Conservation (phyloP, 345 rosid genomes). For the Populus ilicifolia region DNA sequence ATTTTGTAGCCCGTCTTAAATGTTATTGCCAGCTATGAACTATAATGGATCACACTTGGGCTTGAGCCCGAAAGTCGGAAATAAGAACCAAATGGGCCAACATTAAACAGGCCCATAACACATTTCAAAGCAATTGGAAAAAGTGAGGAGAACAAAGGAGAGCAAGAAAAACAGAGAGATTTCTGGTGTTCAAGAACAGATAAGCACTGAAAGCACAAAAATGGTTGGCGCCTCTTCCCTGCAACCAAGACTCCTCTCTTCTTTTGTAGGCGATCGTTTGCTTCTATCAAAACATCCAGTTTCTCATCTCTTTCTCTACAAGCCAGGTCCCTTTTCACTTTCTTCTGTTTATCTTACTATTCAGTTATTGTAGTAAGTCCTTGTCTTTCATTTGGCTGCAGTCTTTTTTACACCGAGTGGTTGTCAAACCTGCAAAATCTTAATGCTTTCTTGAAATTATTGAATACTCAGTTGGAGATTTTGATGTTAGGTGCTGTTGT, state of each 20-base stretch:
- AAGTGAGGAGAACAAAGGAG: no score
- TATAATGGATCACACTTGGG: no score
- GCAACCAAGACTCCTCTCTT: conserved; percentile 61
- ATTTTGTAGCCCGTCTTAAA: no score
- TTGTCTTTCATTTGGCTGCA: no score
- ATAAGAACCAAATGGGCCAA: no score
- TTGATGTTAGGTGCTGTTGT: not conserved
- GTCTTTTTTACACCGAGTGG: no score
- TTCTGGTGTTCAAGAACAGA: not conserved
- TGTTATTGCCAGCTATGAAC: no score
- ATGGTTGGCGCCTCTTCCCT: conserved; percentile 59
- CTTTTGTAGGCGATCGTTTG: conserved; percentile 49
- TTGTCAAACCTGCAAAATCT: no score
- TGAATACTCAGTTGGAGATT: conserved; percentile 4
- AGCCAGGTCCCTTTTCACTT: conserved; percentile 39
- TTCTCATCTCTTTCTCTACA: conserved; percentile 37
- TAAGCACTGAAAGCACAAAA: not conserved
- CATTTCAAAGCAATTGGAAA: no score
- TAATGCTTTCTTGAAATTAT: not conserved
- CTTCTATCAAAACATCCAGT: conserved; percentile 49
- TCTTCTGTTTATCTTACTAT: not conserved
- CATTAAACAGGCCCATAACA: no score
- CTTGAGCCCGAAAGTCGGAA: no score
- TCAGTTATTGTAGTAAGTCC: not conserved
- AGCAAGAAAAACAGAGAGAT: not conserved